Percentiles rank a stretch among this genome's conserved stretches.
Evolutionary conservation across 805 yeast species (phyloP).

Genomic region (Millerago galiae): DNA sequence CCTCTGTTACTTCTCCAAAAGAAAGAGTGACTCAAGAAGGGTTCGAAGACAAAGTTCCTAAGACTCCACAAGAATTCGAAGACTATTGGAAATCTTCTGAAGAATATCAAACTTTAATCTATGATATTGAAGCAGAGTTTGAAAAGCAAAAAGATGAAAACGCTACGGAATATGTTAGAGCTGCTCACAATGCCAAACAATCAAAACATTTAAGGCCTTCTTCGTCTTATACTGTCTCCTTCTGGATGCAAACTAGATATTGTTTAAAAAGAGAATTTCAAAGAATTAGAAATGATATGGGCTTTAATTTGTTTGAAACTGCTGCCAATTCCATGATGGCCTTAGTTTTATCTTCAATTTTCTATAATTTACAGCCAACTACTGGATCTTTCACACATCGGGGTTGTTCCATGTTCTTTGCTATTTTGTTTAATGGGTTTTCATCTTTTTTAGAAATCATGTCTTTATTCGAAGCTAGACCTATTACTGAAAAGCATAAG

Average conservation of each 20-base stretch:
- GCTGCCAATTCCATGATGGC: conserved; percentile 44
- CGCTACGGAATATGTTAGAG: conserved; percentile 25
- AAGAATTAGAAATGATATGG: conserved; percentile 42
- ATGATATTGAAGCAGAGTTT: conserved; percentile 31
- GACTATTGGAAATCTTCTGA: conserved; percentile 49
- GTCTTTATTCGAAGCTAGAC: conserved; percentile 46
- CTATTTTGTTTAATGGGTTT: conserved; percentile 52
- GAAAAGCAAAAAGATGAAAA: conserved; percentile 9
- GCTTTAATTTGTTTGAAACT: conserved; percentile 34
- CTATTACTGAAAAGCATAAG: conserved; percentile 65
- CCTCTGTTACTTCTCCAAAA: conserved; percentile 61
- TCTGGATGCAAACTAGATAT: conserved; percentile 41
- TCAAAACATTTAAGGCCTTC: conserved; percentile 35
- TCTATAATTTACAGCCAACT: conserved; percentile 37
- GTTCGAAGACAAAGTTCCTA: conserved; percentile 47
- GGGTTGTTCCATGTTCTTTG: conserved; percentile 59
- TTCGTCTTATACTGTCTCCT: conserved; percentile 47
- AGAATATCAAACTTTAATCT: conserved; percentile 33
- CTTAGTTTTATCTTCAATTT: conserved; percentile 47
- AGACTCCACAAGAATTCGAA: conserved; percentile 56
- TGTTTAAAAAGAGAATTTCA: conserved; percentile 37
- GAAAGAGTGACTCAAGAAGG: conserved; percentile 49
- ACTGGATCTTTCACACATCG: conserved; percentile 46
- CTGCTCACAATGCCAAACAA: conserved; percentile 43
- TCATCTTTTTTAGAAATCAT: conserved; percentile 50